A percentile compares a stretch with the other conserved stretches of the same genome.
Conservation (phyloP, 139 green algal species). For the Asterochloris erici region DNA sequence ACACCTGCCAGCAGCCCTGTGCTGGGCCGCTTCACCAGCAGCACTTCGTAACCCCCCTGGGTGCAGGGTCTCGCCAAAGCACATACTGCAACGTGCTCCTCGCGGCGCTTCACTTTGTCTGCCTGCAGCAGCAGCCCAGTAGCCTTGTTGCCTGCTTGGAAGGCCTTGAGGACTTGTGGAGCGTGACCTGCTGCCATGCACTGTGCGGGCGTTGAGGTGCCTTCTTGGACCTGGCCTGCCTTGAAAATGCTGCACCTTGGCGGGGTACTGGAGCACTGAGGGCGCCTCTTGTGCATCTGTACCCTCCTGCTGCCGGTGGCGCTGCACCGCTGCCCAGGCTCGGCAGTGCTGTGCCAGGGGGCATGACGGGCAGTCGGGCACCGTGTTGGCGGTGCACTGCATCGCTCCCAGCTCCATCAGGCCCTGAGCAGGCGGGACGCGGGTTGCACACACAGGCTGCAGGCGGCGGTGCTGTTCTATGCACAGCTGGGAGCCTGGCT, state of each 20-base stretch:
- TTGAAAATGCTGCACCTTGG: slow-evolving; percentile 23
- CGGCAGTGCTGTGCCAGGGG: slow-evolving; percentile 38
- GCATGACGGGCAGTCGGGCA: slow-evolving; percentile 68
- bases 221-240: not conserved
- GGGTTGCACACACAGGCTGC: too few species aligned
- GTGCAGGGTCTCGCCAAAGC: slow-evolving; percentile 24
- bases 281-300: slow-evolving; percentile 18
- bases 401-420: slow-evolving; percentile 96
- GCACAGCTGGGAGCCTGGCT: too few species aligned
- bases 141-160: too few species aligned
- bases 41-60: slow-evolving; percentile 16
- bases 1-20: slow-evolving; percentile 54
- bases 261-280: slow-evolving; percentile 46
- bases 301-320: not conserved
- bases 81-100: slow-evolving; percentile 53
- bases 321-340: slow-evolving; percentile 10
- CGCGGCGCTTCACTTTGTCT: slow-evolving; percentile 46
- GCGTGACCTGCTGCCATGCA: too few species aligned
- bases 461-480: too few species aligned
- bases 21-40: slow-evolving; percentile 60
- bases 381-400: slow-evolving; percentile 71
- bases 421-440: slow-evolving; percentile 46
- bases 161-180: too few species aligned
- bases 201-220: too few species aligned
- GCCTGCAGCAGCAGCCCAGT: slow-evolving; percentile 22